These are phyloP conservation scores for Talaromyces islandicus DNA, from an alignment of 2,329 filamentous ascomycete genomes.

Conservation along the genomic window DNA sequence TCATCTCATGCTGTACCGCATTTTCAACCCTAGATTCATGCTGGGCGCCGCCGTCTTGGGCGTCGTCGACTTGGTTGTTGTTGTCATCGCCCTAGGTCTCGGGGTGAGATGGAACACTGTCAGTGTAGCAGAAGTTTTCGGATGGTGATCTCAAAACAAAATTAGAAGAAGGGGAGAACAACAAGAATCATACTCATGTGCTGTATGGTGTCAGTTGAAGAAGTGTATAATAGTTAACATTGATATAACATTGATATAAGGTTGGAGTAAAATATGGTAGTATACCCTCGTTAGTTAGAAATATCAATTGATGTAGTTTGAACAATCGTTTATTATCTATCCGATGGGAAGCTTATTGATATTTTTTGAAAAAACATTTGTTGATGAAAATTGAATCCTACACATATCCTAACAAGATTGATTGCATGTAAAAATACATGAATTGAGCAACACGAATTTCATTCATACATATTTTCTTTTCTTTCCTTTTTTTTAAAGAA, in stretches of 20 bases:
- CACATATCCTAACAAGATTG: too few species aligned
- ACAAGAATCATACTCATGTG: background rate
- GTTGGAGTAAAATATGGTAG: background rate
- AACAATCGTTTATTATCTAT: too few species aligned
- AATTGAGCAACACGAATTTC: background rate
- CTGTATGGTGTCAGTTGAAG: too few species aligned
- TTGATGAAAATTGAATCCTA: too few species aligned
- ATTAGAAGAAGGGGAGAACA: background rate
- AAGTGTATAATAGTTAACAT: background rate
- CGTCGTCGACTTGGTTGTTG: constrained; percentile 68
- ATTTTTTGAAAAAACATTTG: too few species aligned
- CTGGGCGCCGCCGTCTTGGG: constrained; percentile 65
- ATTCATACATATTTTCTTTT: background rate
- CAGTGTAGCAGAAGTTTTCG: constrained; percentile 83
- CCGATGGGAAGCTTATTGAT: too few species aligned
- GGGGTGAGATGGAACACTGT: constrained; percentile 71
- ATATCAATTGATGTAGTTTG: background rate
- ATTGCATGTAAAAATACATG: too few species aligned
- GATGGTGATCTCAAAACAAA: constrained; percentile 49
- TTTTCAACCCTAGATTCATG: constrained; percentile 91
- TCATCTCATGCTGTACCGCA: constrained; percentile 93
- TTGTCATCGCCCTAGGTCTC: constrained; percentile 60
- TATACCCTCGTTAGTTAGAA: background rate
- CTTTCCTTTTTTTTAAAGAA: too few species aligned
- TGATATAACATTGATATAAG: too few species aligned